phyloP scores from a whole-genome alignment of 306 rosid genomes.

The Quercus alba region DNA sequence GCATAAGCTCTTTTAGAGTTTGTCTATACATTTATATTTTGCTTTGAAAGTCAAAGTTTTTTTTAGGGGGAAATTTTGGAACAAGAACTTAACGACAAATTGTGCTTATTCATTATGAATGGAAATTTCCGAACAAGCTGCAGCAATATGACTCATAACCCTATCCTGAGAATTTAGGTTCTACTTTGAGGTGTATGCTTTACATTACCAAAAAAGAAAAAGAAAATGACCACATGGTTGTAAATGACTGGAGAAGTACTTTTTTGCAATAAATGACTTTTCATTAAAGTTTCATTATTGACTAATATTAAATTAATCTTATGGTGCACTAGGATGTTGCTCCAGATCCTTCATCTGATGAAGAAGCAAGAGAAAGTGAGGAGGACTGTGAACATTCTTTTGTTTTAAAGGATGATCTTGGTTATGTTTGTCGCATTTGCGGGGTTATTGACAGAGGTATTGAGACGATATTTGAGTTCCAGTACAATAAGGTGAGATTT shows the following conservation, averaged over 20 bases:
- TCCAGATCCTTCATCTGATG: conserved; percentile 39
- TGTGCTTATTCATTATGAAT: neutral
- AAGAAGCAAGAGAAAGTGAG: conserved; percentile 33
- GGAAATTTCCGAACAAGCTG: neutral
- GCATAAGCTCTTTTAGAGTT: neutral
- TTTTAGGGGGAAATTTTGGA: neutral
- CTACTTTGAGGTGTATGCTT: neutral
- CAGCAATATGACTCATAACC: neutral
- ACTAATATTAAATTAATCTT: conserved; percentile 11
- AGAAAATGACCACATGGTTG: neutral
- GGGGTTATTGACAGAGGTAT: conserved; percentile 72
- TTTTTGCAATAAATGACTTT: neutral
- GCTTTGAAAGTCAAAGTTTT: neutral
- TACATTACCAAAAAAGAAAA: neutral
- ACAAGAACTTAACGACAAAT: neutral
- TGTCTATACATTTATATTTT: neutral
- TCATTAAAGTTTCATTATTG: neutral
- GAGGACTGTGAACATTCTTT: conserved; percentile 82
- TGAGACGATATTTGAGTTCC: conserved; percentile 87
- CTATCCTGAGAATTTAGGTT: neutral
- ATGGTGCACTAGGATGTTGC: conserved; percentile 50
- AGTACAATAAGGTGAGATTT: conserved; percentile 51
- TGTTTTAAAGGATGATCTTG: conserved; percentile 86
- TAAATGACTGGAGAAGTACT: neutral
- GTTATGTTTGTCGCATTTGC: conserved; percentile 89